Evolutionary conservation across 2,329 filamentous ascomycete species (phyloP), one percentile per base, ranked within the genome.

Genomic region (Fusarium nematophilum): DNA sequence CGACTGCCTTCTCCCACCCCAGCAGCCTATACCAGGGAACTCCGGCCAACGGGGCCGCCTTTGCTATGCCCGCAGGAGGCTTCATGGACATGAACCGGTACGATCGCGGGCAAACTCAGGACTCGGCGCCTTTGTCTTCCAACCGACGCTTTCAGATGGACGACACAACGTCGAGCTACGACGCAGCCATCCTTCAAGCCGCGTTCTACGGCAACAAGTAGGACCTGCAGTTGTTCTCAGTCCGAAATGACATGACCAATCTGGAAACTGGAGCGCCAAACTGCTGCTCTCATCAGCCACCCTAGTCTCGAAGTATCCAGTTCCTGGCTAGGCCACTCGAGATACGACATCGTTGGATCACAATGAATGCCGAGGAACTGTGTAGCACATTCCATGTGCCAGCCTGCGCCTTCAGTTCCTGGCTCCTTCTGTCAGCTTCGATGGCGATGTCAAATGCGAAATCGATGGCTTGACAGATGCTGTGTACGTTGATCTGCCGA

Each of bases 1-100:
- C 69, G 6, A 72, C 70, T 11, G 66, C 60, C 6, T 85, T 85
- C 59, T 81, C 82, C 11, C 75, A 83, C 50, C 72, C 75, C 2
- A 85, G 82, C 67, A 84, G 81, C 59, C 62, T 86, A 17, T 83
- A 81, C 52, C 78, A 76, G 33, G 79, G 82, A 27, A 82, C 81
- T 5, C 81, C 81, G 1, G 62, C 59, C 6, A 70, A 70, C 30
- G 68, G 64, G 11, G 51, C 57, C 7, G 44, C 40, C n/a, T 62
- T 61, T 51, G 63, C 59, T 7, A 52, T 62, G 25, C 51, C 63
- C 3, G 31, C 48, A 18, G 36, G 62, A 36, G 48, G 53, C 9
- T 59, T 63, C 8, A 49, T 57, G 38, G 50, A 46, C 5, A 29
- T 57, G 33, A 62, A 44, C 27, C 62, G 58, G 13, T 57, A 57